Evolutionary conservation across 2,329 filamentous ascomycete species (phyloP), one percentile per base, ranked within the genome.

Genomic region (Arthroderma sp.): DNA sequence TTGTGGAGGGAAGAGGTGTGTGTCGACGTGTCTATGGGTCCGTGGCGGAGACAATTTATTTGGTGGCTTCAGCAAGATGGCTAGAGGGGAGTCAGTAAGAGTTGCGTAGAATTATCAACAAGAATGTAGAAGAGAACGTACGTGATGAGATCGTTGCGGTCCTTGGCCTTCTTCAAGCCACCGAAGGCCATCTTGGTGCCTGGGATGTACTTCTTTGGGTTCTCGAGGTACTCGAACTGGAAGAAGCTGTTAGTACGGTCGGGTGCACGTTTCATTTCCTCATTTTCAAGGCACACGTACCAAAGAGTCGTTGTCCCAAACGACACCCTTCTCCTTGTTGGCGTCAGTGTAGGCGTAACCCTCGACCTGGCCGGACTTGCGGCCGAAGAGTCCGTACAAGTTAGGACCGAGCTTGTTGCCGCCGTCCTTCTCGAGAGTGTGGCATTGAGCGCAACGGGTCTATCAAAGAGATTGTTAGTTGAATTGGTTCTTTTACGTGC

Each of bases 141-240:
- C 83, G 86, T 87, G 80, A 98, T 94, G 62, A 98, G 77, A 72
- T 98, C 89, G 70, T 96, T 94, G 69, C 91, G 80, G 76, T 96
- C 91, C 85, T 96, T 96, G 66, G 80, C 79, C 86, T 98, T 98
- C 88, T 98, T 98, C 66, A 98, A 80, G 70, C 91, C 91, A 74
- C 91, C 91, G 68, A 96, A 98, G 62, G 91, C 91, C 91, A 98
- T 98, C 86, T 96, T 98, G 75, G 91, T 98, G 59, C 91, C 91
- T 58, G 91, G 91, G 56, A 98, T 95, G 81, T 88, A 98, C 80
- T 96, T 96, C 83, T 98, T 98, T 74, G 91, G 91, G 83, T 96
- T 96, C 80, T 98, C 91, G 63, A 98, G 88, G 82, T 98, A 98
- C 57, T 82, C 78, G 73, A 94, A 96, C 85, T 88, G 59, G 40